These are phyloP conservation scores for Suillus fuscotomentosus DNA, from an alignment of 768 basidiomycete genomes.

Conservation along the genomic window DNA sequence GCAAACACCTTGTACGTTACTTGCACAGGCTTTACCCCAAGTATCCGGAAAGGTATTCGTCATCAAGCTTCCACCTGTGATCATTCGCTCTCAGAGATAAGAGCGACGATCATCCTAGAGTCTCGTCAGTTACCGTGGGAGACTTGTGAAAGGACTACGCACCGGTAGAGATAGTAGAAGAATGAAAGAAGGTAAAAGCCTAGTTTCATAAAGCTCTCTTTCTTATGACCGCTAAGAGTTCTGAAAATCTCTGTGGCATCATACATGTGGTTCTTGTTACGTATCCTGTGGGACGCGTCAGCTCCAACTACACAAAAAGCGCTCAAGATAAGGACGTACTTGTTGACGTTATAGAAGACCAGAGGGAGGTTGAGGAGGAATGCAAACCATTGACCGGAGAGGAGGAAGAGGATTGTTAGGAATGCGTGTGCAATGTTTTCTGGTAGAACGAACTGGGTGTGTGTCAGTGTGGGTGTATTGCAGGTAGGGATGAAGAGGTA, in stretches of 20 bases:
- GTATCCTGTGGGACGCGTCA: slow-evolving; percentile 57
- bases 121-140: not conserved
- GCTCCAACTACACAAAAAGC: not conserved
- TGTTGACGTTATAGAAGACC: slow-evolving; percentile 89
- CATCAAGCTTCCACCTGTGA: not conserved
- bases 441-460: slow-evolving; percentile 85
- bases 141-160: slow-evolving; percentile 26
- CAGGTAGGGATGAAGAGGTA: slow-evolving; percentile 33
- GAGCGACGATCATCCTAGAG: slow-evolving; percentile 79
- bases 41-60: not conserved
- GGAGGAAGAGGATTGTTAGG: slow-evolving; percentile 86
- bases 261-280: slow-evolving; percentile 95
- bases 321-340: slow-evolving; percentile 51
- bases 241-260: slow-evolving; percentile 99
- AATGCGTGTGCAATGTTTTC: slow-evolving; percentile 95
- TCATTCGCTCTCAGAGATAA: slow-evolving; percentile 76
- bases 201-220: slow-evolving; percentile 93
- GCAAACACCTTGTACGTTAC: not conserved
- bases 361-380: slow-evolving; percentile 89
- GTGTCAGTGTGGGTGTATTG: not conserved
- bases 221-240: slow-evolving; percentile 90
- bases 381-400: slow-evolving; percentile 93
- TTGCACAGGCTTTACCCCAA: not conserved
- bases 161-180: slow-evolving; percentile 92
- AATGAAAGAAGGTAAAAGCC: slow-evolving; percentile 91